These are phyloP conservation scores for Penicillium sp. DNA, from an alignment of 2,329 filamentous ascomycete genomes.

Conservation along the genomic window DNA sequence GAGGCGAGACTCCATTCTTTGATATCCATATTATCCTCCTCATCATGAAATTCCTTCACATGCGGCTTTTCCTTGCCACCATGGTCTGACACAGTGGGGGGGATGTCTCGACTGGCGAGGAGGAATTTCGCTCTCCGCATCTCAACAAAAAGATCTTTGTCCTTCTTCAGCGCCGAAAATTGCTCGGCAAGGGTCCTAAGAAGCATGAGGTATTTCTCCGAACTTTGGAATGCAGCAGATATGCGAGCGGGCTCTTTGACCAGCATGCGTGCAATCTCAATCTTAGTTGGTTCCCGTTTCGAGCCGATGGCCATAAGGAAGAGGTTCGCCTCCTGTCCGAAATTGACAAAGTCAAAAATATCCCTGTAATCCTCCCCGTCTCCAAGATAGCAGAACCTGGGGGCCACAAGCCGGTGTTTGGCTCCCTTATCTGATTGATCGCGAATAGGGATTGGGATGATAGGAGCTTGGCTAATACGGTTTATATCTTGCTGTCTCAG, in stretches of 20 bases:
- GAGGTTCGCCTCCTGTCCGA: conserved; percentile 79
- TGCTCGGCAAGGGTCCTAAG: conserved; percentile 78
- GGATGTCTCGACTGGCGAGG: conserved; percentile 76
- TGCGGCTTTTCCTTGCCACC: conserved; percentile 14
- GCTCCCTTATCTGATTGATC: conserved; percentile 42
- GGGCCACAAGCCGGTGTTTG: conserved; percentile 58
- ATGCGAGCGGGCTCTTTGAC: conserved; percentile 79
- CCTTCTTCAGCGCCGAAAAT: conserved; percentile 65
- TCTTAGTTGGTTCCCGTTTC: conserved; percentile 83
- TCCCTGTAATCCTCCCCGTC: conserved; percentile 70
- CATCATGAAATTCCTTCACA: conserved; percentile 47
- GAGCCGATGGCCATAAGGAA: conserved; percentile 88
- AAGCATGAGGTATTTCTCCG: conserved; percentile 82
- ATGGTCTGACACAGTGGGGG: conserved; percentile 27
- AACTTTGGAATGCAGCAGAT: conserved; percentile 72
- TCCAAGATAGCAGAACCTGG: conserved; percentile 77
- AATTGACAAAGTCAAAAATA: conserved; percentile 97
- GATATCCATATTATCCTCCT: conserved; percentile 63
- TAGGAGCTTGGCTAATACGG: conserved; percentile 61
- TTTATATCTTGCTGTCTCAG: conserved; percentile 61
- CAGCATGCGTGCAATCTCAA: conserved; percentile 80
- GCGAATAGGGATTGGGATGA: conserved; percentile 64
- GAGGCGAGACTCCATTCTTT: conserved; percentile 75
- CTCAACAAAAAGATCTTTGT: conserved; percentile 72
- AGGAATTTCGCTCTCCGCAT: conserved; percentile 76